These are phyloP conservation scores for Collybiopsis luxurians DNA, from an alignment of 768 basidiomycete species.

Conservation along the genomic window DNA sequence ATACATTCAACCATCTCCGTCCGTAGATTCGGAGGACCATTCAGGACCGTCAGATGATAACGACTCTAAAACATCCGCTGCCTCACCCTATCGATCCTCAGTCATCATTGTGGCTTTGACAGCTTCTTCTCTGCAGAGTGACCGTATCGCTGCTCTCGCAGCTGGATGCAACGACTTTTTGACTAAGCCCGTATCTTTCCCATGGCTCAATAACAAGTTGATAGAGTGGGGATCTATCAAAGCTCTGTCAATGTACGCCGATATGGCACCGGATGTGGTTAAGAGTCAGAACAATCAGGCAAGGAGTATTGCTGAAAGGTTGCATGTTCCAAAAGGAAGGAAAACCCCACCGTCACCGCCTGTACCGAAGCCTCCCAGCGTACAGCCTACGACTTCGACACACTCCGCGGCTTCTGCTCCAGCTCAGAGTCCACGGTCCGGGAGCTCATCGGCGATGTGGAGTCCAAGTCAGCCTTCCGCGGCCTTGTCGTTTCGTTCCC, in stretches of 20 bases:
- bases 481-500: neutral
- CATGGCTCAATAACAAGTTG: conserved; percentile 97
- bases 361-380: neutral
- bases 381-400: neutral
- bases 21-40: conserved; percentile 39
- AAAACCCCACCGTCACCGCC: conserved; percentile 25
- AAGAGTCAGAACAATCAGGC: conserved; percentile 39
- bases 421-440: neutral
- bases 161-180: conserved; percentile 99
- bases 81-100: conserved; percentile 81
- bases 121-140: conserved; percentile 90
- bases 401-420: neutral
- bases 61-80: conserved; percentile 42
- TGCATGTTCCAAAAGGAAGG: conserved; percentile 40
- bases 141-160: conserved; percentile 95
- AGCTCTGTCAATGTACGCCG: conserved; percentile 90
- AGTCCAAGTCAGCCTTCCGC: conserved; percentile 7
- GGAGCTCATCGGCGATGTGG: conserved; percentile 8
- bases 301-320: conserved; percentile 41
- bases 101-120: conserved; percentile 99
- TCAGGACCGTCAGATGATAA: conserved; percentile 55
- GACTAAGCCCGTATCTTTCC: conserved; percentile 92
- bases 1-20: conserved; percentile 48
- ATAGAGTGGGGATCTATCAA: conserved; percentile 99
- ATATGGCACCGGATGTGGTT: conserved; percentile 59